phyloP scores from a whole-genome alignment of 441 rosid genomes.

The Euphorbia corollata region DNA sequence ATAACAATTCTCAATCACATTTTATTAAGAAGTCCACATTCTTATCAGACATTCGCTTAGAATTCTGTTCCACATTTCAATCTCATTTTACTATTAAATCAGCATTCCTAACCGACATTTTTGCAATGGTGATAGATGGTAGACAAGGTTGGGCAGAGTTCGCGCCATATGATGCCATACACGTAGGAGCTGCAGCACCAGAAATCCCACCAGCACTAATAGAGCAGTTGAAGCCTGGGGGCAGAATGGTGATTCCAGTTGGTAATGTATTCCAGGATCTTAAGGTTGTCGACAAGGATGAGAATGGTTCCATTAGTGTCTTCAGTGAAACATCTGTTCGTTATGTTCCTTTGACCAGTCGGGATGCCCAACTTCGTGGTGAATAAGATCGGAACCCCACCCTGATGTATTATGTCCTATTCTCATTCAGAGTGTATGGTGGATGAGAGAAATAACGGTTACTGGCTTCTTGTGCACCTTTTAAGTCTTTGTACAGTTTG shows the following conservation, averaged over 20 bases:
- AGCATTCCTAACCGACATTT: neutral
- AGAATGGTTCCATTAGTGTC: constrained; percentile 58
- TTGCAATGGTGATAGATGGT: constrained; percentile 45
- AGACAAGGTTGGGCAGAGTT: constrained; percentile 80
- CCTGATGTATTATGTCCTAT: neutral
- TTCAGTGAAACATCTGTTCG: constrained; percentile 66
- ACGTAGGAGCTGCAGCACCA: constrained; percentile 90
- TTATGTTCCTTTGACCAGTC: constrained; percentile 82
- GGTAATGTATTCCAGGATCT: constrained; percentile 70
- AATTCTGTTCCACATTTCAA: too few species aligned
- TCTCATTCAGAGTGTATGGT: neutral
- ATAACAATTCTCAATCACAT: neutral
- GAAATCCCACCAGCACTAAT: constrained; percentile 72
- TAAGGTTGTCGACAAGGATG: constrained; percentile 62
- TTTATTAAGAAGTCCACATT: neutral
- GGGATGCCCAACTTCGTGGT: constrained; percentile 63
- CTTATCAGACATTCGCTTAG: too few species aligned
- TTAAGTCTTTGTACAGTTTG: neutral
- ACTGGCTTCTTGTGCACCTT: neutral
- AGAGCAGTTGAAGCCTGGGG: constrained; percentile 87
- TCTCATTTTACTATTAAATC: neutral
- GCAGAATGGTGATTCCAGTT: constrained; percentile 89
- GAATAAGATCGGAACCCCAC: constrained; percentile 19
- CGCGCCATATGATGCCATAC: constrained; percentile 86
- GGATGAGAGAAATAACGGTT: neutral